Evolutionary conservation across 2,329 filamentous ascomycete species (phyloP).

Genomic region (Dryadomyces sulphureus): DNA sequence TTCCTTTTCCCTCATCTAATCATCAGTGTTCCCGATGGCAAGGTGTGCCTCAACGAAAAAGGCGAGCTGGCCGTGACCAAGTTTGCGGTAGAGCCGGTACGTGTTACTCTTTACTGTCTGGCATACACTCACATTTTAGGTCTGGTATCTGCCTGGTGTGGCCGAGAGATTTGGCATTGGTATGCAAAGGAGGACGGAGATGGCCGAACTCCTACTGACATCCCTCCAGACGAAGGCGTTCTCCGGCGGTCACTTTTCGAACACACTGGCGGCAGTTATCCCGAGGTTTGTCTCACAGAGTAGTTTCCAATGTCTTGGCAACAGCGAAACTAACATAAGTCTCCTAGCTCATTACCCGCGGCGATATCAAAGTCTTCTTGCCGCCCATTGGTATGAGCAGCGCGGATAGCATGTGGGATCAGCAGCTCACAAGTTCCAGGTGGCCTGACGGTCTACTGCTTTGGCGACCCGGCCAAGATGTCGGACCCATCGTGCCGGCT

Average conservation of each 20-base stretch:
- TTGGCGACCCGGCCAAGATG: constrained; percentile 89
- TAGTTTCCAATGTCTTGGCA: no score
- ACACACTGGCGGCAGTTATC: constrained; percentile 89
- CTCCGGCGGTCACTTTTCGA: constrained; percentile 83
- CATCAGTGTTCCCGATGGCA: constrained; percentile 55
- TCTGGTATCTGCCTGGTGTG: constrained; percentile 76
- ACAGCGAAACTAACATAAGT: no score
- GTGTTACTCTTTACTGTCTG: constrained; percentile 14
- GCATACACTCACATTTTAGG: constrained; percentile 16
- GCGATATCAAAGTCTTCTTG: constrained; percentile 88
- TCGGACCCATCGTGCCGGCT: constrained; percentile 69
- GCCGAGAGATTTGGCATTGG: constrained; percentile 87
- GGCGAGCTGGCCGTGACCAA: constrained; percentile 93
- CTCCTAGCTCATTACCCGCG: constrained; percentile 77
- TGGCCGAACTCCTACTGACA: constrained; percentile 9
- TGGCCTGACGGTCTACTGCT: constrained; percentile 90
- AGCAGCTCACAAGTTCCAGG: constrained; percentile 25
- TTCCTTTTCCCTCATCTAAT: background rate
- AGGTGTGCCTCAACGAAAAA: constrained; percentile 71
- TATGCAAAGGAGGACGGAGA: constrained; percentile 16
- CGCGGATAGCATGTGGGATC: background rate
- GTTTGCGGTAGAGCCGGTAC: constrained; percentile 84
- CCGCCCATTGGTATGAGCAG: constrained; percentile 61
- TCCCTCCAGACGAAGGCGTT: constrained; percentile 57
- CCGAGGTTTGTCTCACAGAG: constrained; percentile 41